Evolutionary conservation across 2,329 filamentous ascomycete species (phyloP), one percentile per base, ranked within the genome.

Genomic region (Claviceps monticola): DNA sequence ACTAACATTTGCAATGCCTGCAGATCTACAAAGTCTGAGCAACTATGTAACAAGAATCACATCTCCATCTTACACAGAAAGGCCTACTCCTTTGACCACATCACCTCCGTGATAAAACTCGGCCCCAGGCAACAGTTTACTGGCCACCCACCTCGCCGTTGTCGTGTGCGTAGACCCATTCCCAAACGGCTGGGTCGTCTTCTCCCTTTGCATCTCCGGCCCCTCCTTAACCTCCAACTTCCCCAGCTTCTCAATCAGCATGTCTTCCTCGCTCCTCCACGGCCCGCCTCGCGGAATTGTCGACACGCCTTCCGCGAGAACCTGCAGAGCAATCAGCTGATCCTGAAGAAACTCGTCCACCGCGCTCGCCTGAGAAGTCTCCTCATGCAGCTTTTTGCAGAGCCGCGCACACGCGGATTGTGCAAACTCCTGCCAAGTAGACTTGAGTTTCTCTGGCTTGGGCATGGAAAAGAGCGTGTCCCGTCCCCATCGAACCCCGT

Each of bases 311-410:
- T 73, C 68, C 1, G 76, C 74, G 9, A 83, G 64, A 4, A 75
- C 75, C 61, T 83, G 79, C 58, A 82, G 80, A 17, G 79, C 67
- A 3, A 82, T 66, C 23, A 83, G 58, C 61, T 83, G 80, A 61
- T 83, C 80, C 62, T 82, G 78, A 14, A 83, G 66, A 58, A 74
- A 71, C 56, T 75, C 69, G 55, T 83, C 80, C 6, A 79, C 73
- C 2, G 72, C 67, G 0, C 76, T 72, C 2, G 70, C 66, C 1
- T 65, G 58, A 7, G 60, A 59, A 1, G 76, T 63, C 56, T 80
- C 76, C 2, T 66, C 61, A 51, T 67, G 66, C 19, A 82, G 64
- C 3, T 69, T 67, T 46, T 62, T 64, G 43, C 72, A 71, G 3
- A 81, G 62, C n/a, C 65, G 68, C 26, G 64, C 61, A 5, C 75